Conservation (phyloP, 495 filamentous ascomycete genomes). For the Astrothelium macrocarpum region DNA sequence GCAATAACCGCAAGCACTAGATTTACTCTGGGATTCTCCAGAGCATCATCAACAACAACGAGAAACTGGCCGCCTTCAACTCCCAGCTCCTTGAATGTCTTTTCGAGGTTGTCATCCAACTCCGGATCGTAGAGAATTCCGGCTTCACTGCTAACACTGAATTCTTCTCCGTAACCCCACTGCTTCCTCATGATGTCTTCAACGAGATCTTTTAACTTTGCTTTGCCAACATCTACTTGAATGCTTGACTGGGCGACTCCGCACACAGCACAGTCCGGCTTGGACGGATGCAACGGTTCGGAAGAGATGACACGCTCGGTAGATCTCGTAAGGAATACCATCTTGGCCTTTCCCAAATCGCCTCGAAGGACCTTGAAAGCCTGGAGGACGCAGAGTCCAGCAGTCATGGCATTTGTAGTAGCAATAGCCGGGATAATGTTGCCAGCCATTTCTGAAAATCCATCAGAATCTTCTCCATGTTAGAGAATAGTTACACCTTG, state of each 20-base stretch:
- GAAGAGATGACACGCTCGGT: conserved; percentile 63
- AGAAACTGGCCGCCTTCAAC: conserved; percentile 59
- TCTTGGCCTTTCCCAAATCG: conserved; percentile 47
- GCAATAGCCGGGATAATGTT: conserved; percentile 99
- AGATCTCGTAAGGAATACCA: conserved; percentile 69
- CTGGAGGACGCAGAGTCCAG: conserved; percentile 85
- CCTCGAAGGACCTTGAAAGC: conserved; percentile 81
- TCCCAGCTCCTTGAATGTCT: conserved; percentile 71
- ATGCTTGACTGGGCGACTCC: conserved; percentile 58
- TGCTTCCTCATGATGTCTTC: conserved; percentile 57
- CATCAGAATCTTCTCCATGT: not conserved
- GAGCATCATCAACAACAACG: conserved; percentile 75
- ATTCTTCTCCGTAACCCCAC: conserved; percentile 75
- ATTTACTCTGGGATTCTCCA: conserved; percentile 72
- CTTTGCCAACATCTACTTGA: conserved; percentile 57
- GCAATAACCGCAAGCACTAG: conserved; percentile 55
- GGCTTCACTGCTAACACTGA: conserved; percentile 62
- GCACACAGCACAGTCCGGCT: conserved; percentile 73
- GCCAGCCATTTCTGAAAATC: conserved; percentile 67
- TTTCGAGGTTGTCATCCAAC: conserved; percentile 72
- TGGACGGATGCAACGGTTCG: conserved; percentile 65
- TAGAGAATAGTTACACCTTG: not conserved
- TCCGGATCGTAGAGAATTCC: conserved; percentile 80
- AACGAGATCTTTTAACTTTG: conserved; percentile 75
- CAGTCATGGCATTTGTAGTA: conserved; percentile 95